phyloP scores from a whole-genome alignment of 192 early-diverging fungal species.

The Chytriomyces hyalinus region DNA sequence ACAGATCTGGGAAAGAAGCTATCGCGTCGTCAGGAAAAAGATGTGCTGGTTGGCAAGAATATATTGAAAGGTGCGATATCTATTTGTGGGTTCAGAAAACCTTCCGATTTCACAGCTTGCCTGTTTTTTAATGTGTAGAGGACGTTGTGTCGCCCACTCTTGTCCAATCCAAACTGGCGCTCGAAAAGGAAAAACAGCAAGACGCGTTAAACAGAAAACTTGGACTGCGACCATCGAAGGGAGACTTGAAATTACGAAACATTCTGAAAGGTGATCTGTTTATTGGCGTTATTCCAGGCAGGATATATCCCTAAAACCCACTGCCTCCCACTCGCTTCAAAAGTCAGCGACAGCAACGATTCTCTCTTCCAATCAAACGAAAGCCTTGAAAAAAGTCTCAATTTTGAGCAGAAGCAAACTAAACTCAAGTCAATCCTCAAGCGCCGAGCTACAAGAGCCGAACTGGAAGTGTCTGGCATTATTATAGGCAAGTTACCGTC shows the following conservation, averaged over 20 bases:
- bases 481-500: conserved; percentile 44
- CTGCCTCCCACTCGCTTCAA: background rate
- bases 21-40: conserved; percentile 43
- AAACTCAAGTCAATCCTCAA: conserved; percentile 57
- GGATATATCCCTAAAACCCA: background rate
- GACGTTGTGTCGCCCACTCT: conserved; percentile 50
- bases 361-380: conserved; percentile 15
- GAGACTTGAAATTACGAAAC: conserved; percentile 61
- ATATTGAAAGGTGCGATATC: conserved; percentile 51
- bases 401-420: conserved; percentile 16
- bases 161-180: conserved; percentile 45
- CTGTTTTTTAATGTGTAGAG: conserved; percentile 38
- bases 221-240: conserved; percentile 49
- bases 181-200: conserved; percentile 57
- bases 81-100: background rate
- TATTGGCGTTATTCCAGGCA: background rate
- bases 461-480: conserved; percentile 60
- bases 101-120: background rate
- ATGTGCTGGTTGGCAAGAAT: conserved; percentile 56
- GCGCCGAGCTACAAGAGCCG: conserved; percentile 53
- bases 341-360: conserved; percentile 18
- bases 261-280: conserved; percentile 48
- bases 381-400: conserved; percentile 17
- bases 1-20: conserved; percentile 60
- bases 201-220: conserved; percentile 50